Evolutionary conservation across 441 rosid species (phyloP), one percentile per base, ranked within the genome.

Genomic region (Pelargonium fulgidum): DNA sequence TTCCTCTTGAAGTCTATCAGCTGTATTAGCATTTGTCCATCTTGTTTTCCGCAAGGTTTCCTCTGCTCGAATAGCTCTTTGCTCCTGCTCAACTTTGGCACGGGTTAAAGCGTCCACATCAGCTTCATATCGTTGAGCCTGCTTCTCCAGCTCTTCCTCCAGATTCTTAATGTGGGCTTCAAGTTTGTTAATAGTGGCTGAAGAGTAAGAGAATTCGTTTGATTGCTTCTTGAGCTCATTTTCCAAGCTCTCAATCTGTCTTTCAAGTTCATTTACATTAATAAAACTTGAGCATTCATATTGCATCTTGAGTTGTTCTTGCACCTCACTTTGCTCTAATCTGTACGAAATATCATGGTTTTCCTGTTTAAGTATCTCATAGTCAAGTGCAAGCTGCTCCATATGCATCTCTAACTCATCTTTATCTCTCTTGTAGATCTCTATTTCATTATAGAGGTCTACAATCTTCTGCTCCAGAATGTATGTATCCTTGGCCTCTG

Each of bases 341-440:
- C 82, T 89, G 66, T 77, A 80, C 3, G 89, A 85, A 52, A 86
- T 66, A 47, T 82, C 84, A n/a, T 87, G 96, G 74, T 90, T 87
- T 74, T 87, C 90, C 76, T 92, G 97, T 76, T 86, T 92, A 75
- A 92, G 17, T 76, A 90, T 90, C 91, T 92, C 97, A 62, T 92
- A 90, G 70, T 92, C 98, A 65, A 92, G 84, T 24, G 92, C 98
- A 56, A 92, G 84, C 81, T 90, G 97, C 83, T 92, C 97, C 91
- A 87, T 81, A 74, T 90, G 97, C 76, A 83, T 85, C 88, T 90
- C 93, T 44, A 89, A 73, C 75, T 90, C 98, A 61, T 90, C 90
- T 73, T 75, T 90, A 44, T 92, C 98, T 68, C 96, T 83, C 81
- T 79, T 83, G 68, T 79, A 85, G 65, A 86, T 87, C 83, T 91